A percentile compares a stretch with the other conserved stretches of the same genome.
Evolutionary conservation across 2,329 filamentous ascomycete genomes (phyloP).

Genomic region (Epicoccum sorghinum): DNA sequence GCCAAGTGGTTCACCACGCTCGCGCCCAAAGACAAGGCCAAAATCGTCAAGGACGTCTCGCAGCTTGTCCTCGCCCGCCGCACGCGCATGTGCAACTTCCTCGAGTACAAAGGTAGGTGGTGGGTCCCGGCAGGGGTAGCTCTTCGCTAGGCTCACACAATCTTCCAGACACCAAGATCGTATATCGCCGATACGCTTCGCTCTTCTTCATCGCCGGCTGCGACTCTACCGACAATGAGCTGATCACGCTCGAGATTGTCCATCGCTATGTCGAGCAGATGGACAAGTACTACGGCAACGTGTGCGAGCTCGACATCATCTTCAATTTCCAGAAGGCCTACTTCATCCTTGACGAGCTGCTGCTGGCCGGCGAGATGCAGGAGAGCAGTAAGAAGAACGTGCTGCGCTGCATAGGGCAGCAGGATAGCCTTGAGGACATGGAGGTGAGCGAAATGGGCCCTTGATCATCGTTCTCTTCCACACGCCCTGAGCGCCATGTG

Average conservation of each 20-base stretch:
- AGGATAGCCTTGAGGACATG: constrained; percentile 98
- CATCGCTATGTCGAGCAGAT: constrained; percentile 99
- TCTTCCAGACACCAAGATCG: constrained; percentile 87
- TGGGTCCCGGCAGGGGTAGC: constrained; percentile 19
- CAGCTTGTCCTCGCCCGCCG: constrained; percentile 94
- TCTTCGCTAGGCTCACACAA: constrained; percentile 34
- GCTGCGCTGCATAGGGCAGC: constrained; percentile 90
- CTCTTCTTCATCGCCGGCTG: constrained; percentile 99
- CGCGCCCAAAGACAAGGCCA: constrained; percentile 97
- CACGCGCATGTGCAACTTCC: constrained; percentile 99
- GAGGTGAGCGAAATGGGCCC: constrained; percentile 73
- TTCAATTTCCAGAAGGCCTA: constrained; percentile 99
- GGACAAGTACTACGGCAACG: constrained; percentile 99
- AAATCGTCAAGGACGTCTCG: constrained; percentile 99
- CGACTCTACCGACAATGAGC: constrained; percentile 95
- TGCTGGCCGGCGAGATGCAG: constrained; percentile 95
- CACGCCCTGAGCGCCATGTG: constrained; percentile 36
- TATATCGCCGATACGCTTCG: constrained; percentile 97
- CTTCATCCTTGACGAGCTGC: constrained; percentile 95
- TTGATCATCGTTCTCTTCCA: constrained; percentile 16
- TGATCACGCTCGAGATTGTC: constrained; percentile 97
- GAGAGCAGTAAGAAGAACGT: constrained; percentile 99
- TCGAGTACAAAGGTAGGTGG: constrained; percentile 91
- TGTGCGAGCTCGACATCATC: constrained; percentile 99
- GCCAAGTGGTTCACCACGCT: constrained; percentile 99